Percentiles rank a stretch among this genome's conserved stretches.
phyloP scores from a whole-genome alignment of 106 monocot genomes.

The Apostasia shenzhenica region DNA sequence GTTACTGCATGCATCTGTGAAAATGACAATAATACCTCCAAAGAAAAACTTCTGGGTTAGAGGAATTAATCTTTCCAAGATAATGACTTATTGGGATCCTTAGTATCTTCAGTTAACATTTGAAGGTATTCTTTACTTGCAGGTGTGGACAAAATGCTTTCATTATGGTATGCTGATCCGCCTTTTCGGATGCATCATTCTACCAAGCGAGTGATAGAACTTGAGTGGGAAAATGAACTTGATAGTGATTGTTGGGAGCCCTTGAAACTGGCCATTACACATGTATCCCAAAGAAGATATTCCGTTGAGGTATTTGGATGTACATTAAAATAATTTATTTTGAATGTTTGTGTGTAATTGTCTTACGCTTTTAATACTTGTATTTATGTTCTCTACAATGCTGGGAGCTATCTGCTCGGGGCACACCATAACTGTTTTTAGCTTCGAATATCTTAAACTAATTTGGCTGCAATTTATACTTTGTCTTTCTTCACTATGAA shows the following conservation, averaged over 20 bases:
- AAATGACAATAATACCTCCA: slow-evolving; percentile 36
- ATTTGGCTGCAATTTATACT: neutral
- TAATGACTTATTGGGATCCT: neutral
- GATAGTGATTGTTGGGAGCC: slow-evolving; percentile 27
- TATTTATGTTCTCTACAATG: too few species aligned
- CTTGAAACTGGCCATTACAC: slow-evolving; percentile 50
- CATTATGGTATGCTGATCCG: slow-evolving; percentile 74
- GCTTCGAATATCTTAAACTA: neutral
- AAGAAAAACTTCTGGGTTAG: slow-evolving; percentile 39
- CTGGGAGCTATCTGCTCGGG: too few species aligned
- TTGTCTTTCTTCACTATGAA: neutral
- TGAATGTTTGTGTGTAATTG: neutral
- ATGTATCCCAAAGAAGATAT: slow-evolving; percentile 57
- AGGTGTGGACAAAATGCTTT: slow-evolving; percentile 48
- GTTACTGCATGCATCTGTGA: slow-evolving; percentile 84
- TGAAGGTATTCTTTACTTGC: slow-evolving; percentile 4
- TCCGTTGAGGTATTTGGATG: slow-evolving; percentile 45
- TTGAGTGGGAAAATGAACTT: slow-evolving; percentile 83
- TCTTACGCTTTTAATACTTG: neutral
- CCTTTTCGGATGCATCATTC: slow-evolving; percentile 97
- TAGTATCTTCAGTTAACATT: neutral
- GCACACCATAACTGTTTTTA: too few species aligned
- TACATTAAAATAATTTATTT: neutral
- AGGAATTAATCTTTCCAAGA: neutral
- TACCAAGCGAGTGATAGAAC: slow-evolving; percentile 51